phyloP scores from a whole-genome alignment of 192 early-diverging fungal species.

The Coemansia aciculifera region DNA sequence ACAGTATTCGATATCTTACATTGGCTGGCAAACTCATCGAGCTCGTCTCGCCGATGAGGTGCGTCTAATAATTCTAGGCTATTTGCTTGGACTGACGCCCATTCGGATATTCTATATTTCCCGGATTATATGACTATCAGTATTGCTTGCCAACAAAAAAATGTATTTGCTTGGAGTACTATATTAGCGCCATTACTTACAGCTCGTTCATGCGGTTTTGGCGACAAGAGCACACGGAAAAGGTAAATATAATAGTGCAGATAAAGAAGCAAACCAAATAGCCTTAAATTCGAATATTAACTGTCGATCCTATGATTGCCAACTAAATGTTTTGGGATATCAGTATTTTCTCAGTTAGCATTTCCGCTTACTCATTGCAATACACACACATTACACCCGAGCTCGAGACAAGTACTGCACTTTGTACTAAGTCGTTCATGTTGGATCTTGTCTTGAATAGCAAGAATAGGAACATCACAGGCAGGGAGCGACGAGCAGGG shows the following conservation, averaged over 20 bases:
- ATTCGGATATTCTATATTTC: neutral
- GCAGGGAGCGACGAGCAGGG: too few relatives aligned
- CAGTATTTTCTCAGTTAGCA: too few relatives aligned
- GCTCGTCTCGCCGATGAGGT: slow-evolving; percentile 8
- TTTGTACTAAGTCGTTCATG: too few relatives aligned
- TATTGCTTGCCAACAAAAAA: neutral
- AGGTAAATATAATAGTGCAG: neutral
- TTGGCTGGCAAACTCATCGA: neutral
- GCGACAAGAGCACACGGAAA: neutral
- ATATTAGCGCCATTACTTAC: neutral
- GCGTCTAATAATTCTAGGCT: slow-evolving; percentile 3
- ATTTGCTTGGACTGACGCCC: neutral
- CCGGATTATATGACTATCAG: neutral
- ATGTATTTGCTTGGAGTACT: neutral
- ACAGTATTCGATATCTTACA: neutral
- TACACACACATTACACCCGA: too few relatives aligned
- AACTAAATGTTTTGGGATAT: too few relatives aligned
- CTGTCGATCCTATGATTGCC: too few relatives aligned
- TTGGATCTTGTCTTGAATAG: too few relatives aligned
- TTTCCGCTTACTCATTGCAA: too few relatives aligned
- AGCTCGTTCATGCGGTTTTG: neutral
- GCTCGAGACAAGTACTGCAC: too few relatives aligned
- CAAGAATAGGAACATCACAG: too few relatives aligned
- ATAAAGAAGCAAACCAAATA: too few relatives aligned
- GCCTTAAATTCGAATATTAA: too few relatives aligned